phyloP scores from a whole-genome alignment of 1,284 basidiomycete genomes.

The Stereum hirsutum region DNA sequence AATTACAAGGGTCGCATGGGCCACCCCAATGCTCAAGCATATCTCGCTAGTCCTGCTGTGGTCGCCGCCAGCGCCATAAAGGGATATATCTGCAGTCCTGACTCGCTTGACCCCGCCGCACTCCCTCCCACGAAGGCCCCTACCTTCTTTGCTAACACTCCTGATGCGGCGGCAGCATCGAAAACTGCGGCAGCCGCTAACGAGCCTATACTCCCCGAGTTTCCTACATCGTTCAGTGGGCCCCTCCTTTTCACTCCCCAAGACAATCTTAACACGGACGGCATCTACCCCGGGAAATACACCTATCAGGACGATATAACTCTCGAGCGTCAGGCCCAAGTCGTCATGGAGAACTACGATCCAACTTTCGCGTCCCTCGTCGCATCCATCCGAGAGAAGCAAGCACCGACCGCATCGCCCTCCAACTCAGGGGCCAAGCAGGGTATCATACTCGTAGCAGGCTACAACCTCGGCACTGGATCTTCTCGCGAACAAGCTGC shows the following conservation, averaged over 20 bases:
- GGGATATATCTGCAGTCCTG: slow-evolving; percentile 86
- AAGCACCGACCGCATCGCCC: slow-evolving; percentile 6
- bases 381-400: slow-evolving; percentile 37
- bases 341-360: slow-evolving; percentile 99
- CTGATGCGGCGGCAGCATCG: slow-evolving; percentile 19
- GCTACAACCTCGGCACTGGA: slow-evolving; percentile 98
- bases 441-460: slow-evolving; percentile 78
- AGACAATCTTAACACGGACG: slow-evolving; percentile 98
- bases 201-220: slow-evolving; percentile 67
- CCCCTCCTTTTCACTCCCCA: slow-evolving; percentile 89
- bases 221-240: slow-evolving; percentile 81
- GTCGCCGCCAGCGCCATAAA: slow-evolving; percentile 93
- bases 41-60: slow-evolving; percentile 93
- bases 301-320: slow-evolving; percentile 99
- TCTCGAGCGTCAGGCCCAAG: slow-evolving; percentile 85
- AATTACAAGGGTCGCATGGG: slow-evolving; percentile 99
- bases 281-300: slow-evolving; percentile 98
- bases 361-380: slow-evolving; percentile 76
- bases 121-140: slow-evolving; percentile 49
- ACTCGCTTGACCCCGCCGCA: slow-evolving; percentile 46
- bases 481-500: slow-evolving; percentile 99
- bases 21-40: slow-evolving; percentile 88
- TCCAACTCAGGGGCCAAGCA: slow-evolving; percentile 21
- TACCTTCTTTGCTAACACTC: slow-evolving; percentile 46
- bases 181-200: slow-evolving; percentile 20